These are phyloP conservation scores for Nadsonia starkeyi-henricii DNA, from an alignment of 1,139 yeast species.

Conservation along the genomic window DNA sequence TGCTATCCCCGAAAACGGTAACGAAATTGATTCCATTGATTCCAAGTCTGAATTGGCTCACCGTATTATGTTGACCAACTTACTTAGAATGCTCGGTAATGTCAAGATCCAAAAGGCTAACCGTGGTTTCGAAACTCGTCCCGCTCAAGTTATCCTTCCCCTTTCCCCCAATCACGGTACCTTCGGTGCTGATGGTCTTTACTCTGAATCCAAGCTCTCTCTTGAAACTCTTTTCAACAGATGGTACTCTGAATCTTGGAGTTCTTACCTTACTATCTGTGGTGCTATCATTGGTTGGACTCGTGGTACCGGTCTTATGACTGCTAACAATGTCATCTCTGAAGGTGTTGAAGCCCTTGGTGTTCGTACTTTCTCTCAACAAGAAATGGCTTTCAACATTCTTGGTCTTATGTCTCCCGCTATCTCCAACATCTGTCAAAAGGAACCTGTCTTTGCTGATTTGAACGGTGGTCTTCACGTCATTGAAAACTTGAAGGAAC, in stretches of 20 bases:
- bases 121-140: constrained; percentile 78
- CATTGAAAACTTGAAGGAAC: constrained; percentile 81
- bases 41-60: constrained; percentile 96
- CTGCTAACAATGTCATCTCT: constrained; percentile 92
- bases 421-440: constrained; percentile 77
- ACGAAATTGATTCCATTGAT: constrained; percentile 83
- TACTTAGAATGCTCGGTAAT: constrained; percentile 81
- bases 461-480: constrained; percentile 97
- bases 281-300: constrained; percentile 99
- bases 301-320: constrained; percentile 98
- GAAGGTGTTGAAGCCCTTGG: constrained; percentile 94
- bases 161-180: constrained; percentile 98
- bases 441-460: constrained; percentile 92
- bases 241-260: constrained; percentile 98
- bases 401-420: constrained; percentile 86
- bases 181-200: constrained; percentile 93
- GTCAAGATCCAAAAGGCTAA: constrained; percentile 70
- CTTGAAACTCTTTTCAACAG: constrained; percentile 94
- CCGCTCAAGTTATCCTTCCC: constrained; percentile 94
- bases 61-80: constrained; percentile 93
- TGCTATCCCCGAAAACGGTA: constrained; percentile 97
- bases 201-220: constrained; percentile 92
- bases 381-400: constrained; percentile 97
- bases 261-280: constrained; percentile 81
- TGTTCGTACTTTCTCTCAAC: constrained; percentile 94